A percentile compares a stretch with the other conserved stretches of the same genome.
phyloP scores from a whole-genome alignment of 2,329 filamentous ascomycete genomes.

The Penicillium sp. region DNA sequence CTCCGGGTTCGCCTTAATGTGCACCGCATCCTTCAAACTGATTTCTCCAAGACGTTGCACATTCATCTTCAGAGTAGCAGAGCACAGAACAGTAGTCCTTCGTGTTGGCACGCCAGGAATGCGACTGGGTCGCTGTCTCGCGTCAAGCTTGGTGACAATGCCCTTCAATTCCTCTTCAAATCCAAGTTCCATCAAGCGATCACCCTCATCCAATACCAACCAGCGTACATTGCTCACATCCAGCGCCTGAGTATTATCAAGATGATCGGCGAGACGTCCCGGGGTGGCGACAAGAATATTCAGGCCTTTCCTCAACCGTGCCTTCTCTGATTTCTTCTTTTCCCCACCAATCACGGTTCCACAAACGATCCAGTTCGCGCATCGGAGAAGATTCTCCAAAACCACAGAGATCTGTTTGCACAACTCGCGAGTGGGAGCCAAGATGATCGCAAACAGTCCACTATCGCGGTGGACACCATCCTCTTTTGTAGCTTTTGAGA shows the following conservation, averaged over 20 bases:
- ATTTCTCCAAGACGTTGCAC: slow-evolving; percentile 93
- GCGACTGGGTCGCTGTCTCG: slow-evolving; percentile 61
- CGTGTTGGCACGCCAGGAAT: slow-evolving; percentile 66
- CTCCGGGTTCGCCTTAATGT: slow-evolving; percentile 68
- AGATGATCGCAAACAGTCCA: slow-evolving; percentile 87
- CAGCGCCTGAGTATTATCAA: slow-evolving; percentile 86
- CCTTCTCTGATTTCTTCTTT: slow-evolving; percentile 81
- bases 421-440: slow-evolving; percentile 89
- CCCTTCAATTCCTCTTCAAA: slow-evolving; percentile 92
- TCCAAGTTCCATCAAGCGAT: slow-evolving; percentile 96
- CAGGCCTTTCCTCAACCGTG: slow-evolving; percentile 85
- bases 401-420: slow-evolving; percentile 92
- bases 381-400: slow-evolving; percentile 79
- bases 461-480: slow-evolving; percentile 70
- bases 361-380: slow-evolving; percentile 89
- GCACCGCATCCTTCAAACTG: slow-evolving; percentile 86
- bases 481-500: slow-evolving; percentile 55
- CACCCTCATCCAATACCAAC: slow-evolving; percentile 93
- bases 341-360: slow-evolving; percentile 76
- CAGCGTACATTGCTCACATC: slow-evolving; percentile 87
- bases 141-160: slow-evolving; percentile 76
- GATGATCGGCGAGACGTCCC: slow-evolving; percentile 83
- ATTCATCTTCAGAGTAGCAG: slow-evolving; percentile 96
- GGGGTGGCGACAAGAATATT: slow-evolving; percentile 96
- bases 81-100: slow-evolving; percentile 85